Evolutionary conservation across 2,329 filamentous ascomycete genomes (phyloP).

Genomic region (Ramularia collo-cygni): DNA sequence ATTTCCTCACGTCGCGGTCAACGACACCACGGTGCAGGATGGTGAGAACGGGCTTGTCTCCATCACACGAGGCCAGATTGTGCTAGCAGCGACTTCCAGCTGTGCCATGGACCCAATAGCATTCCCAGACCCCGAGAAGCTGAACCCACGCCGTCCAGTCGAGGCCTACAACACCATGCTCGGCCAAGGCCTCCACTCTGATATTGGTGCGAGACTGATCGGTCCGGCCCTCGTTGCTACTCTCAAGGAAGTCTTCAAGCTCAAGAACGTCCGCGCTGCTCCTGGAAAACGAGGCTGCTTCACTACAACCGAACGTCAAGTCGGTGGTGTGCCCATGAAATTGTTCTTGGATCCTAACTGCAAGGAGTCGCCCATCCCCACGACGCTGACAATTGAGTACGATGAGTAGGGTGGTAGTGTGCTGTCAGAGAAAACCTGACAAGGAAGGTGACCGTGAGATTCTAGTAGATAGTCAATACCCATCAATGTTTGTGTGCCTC

Average conservation of each 20-base stretch:
- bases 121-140: constrained; percentile 37
- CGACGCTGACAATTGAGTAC: constrained; percentile 38
- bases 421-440: not conserved
- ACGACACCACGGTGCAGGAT: constrained; percentile 38
- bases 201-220: constrained; percentile 36
- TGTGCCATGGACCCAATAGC: constrained; percentile 35
- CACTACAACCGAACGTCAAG: constrained; percentile 37
- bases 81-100: constrained; percentile 41
- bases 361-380: constrained; percentile 42
- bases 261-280: constrained; percentile 38
- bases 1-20: constrained; percentile 44
- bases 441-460: too few species aligned
- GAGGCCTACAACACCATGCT: constrained; percentile 34
- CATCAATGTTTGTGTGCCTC: too few species aligned
- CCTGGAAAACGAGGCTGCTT: constrained; percentile 36
- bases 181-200: constrained; percentile 36
- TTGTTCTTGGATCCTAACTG: constrained; percentile 44
- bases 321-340: constrained; percentile 44
- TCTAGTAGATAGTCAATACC: too few species aligned
- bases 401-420: constrained; percentile 23
- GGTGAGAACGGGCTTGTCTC: constrained; percentile 42
- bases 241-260: constrained; percentile 39
- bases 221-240: constrained; percentile 36
- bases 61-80: constrained; percentile 39
- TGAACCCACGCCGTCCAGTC: constrained; percentile 39